Evolutionary conservation across 441 rosid species (phyloP).

Genomic region (Erysimum cheiri): DNA sequence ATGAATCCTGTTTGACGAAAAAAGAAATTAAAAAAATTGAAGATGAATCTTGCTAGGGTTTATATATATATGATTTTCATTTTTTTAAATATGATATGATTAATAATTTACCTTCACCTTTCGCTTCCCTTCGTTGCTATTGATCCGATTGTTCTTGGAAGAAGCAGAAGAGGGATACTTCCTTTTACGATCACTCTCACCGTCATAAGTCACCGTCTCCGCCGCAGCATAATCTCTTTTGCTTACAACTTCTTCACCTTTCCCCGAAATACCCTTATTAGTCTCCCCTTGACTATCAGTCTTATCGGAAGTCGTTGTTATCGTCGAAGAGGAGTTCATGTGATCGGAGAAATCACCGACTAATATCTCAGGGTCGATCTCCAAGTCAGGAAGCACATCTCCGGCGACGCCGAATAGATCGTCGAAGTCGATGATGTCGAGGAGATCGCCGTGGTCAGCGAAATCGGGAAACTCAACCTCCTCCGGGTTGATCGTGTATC

Average conservation of each 20-base stretch:
- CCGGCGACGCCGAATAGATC: constrained; percentile 63
- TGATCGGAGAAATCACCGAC: constrained; percentile 58
- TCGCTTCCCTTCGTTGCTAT: constrained; percentile 61
- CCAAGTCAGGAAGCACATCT: constrained; percentile 78
- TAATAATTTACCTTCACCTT: constrained; percentile 71
- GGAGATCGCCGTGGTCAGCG: constrained; percentile 56
- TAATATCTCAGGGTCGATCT: constrained; percentile 75
- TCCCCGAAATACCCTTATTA: constrained; percentile 45
- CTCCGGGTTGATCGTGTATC: constrained; percentile 48
- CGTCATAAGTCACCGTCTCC: constrained; percentile 46
- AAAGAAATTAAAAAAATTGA: background rate
- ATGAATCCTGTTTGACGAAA: too few relatives aligned
- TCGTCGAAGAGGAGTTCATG: constrained; percentile 37
- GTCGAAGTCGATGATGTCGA: constrained; percentile 73
- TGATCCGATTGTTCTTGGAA: constrained; percentile 49
- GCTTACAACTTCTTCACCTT: constrained; percentile 60
- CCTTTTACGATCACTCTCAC: constrained; percentile 50
- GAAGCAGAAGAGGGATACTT: constrained; percentile 56
- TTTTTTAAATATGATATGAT: background rate
- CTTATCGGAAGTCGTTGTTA: constrained; percentile 32
- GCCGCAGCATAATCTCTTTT: constrained; percentile 45
- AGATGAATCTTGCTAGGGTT: too few relatives aligned
- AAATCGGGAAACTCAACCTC: constrained; percentile 60
- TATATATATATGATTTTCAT: background rate
- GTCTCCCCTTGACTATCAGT: constrained; percentile 43